Evolutionary conservation across 352 stramenopile species (phyloP).

Genomic region (Globisporangium carolinianum): DNA sequence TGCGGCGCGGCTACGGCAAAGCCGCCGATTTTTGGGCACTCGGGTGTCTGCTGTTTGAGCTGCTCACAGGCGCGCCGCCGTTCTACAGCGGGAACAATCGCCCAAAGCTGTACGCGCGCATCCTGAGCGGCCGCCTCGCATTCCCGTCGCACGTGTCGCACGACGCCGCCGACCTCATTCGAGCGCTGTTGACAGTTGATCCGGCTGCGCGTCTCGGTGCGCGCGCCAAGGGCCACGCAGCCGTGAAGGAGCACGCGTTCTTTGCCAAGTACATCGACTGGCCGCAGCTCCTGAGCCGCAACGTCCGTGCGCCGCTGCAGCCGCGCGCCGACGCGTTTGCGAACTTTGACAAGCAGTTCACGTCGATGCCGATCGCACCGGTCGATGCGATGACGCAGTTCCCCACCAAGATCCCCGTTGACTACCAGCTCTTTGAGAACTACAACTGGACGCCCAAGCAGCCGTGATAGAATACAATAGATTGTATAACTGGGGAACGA

Average conservation of each 20-base stretch:
- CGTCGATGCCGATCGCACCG: constrained; percentile 58
- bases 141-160: constrained; percentile 50
- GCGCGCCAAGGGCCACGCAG: constrained; percentile 23
- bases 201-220: constrained; percentile 53
- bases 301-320: constrained; percentile 50
- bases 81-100: constrained; percentile 77
- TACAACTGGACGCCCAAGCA: constrained; percentile 74
- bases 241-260: constrained; percentile 62
- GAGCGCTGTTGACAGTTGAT: constrained; percentile 38
- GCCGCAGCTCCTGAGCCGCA: constrained; percentile 34
- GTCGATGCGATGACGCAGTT: constrained; percentile 78
- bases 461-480: not conserved
- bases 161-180: constrained; percentile 49
- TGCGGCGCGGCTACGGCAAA: constrained; percentile 67
- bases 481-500: not conserved
- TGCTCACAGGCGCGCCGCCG: constrained; percentile 81
- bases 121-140: constrained; percentile 33
- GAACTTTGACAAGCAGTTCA: constrained; percentile 87
- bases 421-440: constrained; percentile 83
- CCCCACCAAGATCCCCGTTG: constrained; percentile 63
- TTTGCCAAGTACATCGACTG: constrained; percentile 68
- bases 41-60: constrained; percentile 83
- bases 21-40: constrained; percentile 89
- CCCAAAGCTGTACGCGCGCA: constrained; percentile 48
- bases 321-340: constrained; percentile 58